Conservation (phyloP, 352 stramenopile species). For the Globisporangium emineosum region DNA sequence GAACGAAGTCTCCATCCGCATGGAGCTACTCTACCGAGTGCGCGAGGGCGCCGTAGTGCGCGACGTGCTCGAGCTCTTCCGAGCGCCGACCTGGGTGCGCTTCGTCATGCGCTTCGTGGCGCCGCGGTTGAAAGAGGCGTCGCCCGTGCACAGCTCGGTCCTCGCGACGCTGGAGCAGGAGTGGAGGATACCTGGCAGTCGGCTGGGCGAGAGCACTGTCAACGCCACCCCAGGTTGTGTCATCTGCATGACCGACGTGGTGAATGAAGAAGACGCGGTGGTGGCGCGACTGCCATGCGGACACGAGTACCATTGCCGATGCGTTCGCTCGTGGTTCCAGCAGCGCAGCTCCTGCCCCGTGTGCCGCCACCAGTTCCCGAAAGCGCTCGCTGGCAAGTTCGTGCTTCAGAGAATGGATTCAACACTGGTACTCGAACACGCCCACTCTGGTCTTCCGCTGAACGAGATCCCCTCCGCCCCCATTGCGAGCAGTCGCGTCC, state of each 20-base stretch:
- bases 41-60: conserved; percentile 36
- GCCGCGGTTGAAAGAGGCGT: conserved; percentile 61
- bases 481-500: not conserved
- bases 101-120: conserved; percentile 62
- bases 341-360: conserved; percentile 73
- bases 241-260: conserved; percentile 85
- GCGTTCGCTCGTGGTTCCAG: conserved; percentile 68
- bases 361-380: conserved; percentile 64
- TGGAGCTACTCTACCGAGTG: conserved; percentile 62
- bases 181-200: conserved; percentile 19
- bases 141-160: conserved; percentile 35
- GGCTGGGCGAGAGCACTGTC: conserved; percentile 17
- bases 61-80: conserved; percentile 60
- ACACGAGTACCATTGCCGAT: conserved; percentile 83
- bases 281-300: conserved; percentile 78
- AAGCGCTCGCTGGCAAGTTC: conserved; percentile 9
- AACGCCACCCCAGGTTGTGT: conserved; percentile 31
- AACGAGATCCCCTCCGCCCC: not conserved
- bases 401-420: conserved; percentile 2
- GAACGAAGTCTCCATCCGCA: conserved; percentile 48
- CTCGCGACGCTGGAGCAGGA: conserved; percentile 30
- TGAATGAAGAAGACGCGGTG: conserved; percentile 21
- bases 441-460: not conserved
- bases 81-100: conserved; percentile 44
- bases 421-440: conserved; percentile 1